phyloP scores from a whole-genome alignment of 192 early-diverging fungal species.

The Obelidium mucronatum region DNA sequence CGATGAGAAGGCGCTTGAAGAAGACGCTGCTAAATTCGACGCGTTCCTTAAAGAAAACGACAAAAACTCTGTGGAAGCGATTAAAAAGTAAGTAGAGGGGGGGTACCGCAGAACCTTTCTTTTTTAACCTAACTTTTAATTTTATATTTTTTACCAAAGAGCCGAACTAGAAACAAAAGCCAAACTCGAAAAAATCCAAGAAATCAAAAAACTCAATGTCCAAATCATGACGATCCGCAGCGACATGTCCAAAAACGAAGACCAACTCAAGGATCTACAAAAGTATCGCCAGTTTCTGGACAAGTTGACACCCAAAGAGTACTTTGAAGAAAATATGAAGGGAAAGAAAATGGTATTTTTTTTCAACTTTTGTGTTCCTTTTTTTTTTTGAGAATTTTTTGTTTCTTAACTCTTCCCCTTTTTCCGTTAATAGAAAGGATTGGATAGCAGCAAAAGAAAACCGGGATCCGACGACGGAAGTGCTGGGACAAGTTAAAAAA shows the following conservation, averaged over 20 bases:
- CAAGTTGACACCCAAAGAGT: conserved; percentile 65
- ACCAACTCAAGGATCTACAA: conserved; percentile 66
- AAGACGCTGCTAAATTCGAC: conserved; percentile 68
- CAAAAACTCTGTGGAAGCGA: conserved; percentile 67
- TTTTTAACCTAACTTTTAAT: neutral
- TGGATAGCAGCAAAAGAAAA: neutral
- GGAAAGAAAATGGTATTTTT: neutral
- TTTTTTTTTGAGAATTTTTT: neutral
- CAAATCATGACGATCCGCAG: conserved; percentile 64
- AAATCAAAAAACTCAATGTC: conserved; percentile 67
- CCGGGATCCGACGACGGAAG: neutral
- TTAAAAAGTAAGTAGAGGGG: conserved; percentile 48
- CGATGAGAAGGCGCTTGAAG: conserved; percentile 67
- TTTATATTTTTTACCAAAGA: conserved; percentile 24
- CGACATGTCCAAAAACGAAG: conserved; percentile 70
- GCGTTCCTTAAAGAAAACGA: conserved; percentile 69
- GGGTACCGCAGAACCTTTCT: neutral
- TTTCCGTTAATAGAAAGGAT: neutral
- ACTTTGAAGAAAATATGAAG: conserved; percentile 34
- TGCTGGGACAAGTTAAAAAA: neutral
- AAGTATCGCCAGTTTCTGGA: conserved; percentile 66
- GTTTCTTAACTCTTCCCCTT: neutral
- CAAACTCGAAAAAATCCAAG: conserved; percentile 66
- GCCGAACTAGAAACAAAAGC: conserved; percentile 69
- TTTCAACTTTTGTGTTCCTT: neutral